Conservation (phyloP, 176 grass and related monocot species). For the Avena eriantha region DNA sequence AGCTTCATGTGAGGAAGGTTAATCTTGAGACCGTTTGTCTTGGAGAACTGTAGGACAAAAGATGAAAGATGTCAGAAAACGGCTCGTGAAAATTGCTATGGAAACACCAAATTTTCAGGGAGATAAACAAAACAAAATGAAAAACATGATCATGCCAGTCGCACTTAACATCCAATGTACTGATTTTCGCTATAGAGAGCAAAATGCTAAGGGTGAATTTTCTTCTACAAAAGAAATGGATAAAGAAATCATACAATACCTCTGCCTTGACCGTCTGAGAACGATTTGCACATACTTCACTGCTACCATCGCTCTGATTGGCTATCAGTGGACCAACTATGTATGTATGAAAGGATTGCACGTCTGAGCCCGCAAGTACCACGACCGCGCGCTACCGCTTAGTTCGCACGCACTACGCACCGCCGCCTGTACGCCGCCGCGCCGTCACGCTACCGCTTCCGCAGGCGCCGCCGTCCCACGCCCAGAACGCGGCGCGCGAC, state of each 20-base stretch:
- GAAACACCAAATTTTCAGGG: background rate
- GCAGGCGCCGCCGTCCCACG: background rate
- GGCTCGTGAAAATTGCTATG: background rate
- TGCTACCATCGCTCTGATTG: background rate
- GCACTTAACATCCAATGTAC: background rate
- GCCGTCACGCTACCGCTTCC: background rate
- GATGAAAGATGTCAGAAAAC: background rate
- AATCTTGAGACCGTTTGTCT: conserved; percentile 56
- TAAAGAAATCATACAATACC: background rate
- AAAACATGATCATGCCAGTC: background rate
- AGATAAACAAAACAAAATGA: background rate
- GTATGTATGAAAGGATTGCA: background rate
- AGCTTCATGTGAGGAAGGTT: conserved; percentile 64
- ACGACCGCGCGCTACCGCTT: background rate
- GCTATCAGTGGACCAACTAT: background rate
- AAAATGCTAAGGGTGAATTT: background rate
- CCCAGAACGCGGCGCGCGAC: background rate
- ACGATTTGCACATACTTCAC: background rate
- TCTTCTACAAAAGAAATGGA: background rate
- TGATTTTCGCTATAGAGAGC: background rate
- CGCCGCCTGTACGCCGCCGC: background rate
- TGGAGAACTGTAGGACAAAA: conserved; percentile 64
- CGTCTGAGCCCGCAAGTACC: background rate
- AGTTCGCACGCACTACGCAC: background rate
- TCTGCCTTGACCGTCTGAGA: background rate